Evolutionary conservation across 208 protist genomes (phyloP), one percentile per base, ranked within the genome.

Genomic region (Leishmania guyanensis): DNA sequence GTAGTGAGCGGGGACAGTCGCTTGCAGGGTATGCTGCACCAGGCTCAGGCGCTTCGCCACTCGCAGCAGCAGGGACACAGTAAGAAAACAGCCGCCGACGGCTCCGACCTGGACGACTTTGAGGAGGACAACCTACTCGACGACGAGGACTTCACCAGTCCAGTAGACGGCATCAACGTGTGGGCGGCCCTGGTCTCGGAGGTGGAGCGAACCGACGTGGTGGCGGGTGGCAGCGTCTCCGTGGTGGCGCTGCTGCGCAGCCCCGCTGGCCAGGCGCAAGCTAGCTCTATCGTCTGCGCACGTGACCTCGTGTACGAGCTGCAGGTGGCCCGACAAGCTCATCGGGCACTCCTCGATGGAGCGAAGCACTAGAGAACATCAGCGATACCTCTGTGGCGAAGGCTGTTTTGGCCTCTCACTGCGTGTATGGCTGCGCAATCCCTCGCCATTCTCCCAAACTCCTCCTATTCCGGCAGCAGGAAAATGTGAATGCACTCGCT

Each of bases 121-220:
- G 87, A 89, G 33, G 88, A 93, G 43, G 91, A 94, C 22, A 92
- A 97, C 82, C 70, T 95, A 39, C 84, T 95, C 10, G 91, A 94
- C 50, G 91, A 95, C 33, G 87, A 88, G 16, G 90, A 94, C 80
- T 95, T 96, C 86, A 84, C 90, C 48, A 92, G 86, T 53, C 89
- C 93, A 10, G 68, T 96, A 51, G 93, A 96, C 78, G 74, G 29
- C 16, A 79, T 91, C 26, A 95, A 95, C 74, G 85, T 84, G 66
- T 96, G 93, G 93, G 79, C 65, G 1, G 76, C 84, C 1, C 66
- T 96, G 0, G 78, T 91, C 56, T 48, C 88, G 33, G 82, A 85
- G 68, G 80, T 89, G 73, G 78, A 88, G 54, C 75, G 79, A 12
- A 50, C 68, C 1, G 80, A 87, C 65, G 75, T 68, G 62, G 75